These are phyloP conservation scores for Pholiota microspora DNA, from an alignment of 768 basidiomycete species.

Conservation along the genomic window DNA sequence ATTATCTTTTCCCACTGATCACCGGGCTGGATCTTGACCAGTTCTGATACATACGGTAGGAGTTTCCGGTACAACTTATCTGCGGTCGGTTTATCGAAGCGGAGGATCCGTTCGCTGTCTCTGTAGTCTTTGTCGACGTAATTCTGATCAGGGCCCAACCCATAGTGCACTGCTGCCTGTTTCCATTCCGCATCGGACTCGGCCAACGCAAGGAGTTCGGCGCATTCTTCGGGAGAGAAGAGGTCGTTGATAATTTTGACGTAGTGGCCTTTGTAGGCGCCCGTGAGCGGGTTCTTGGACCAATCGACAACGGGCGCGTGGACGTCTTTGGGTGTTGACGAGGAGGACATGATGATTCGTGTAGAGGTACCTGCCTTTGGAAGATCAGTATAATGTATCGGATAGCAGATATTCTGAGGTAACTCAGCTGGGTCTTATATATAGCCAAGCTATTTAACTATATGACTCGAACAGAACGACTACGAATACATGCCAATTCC, in stretches of 20 bases:
- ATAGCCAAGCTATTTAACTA: too few relatives aligned
- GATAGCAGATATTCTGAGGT: too few relatives aligned
- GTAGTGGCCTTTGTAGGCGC: conserved; percentile 34
- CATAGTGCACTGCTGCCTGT: conserved; percentile 34
- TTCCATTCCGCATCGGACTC: conserved; percentile 34
- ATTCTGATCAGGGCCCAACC: conserved; percentile 23
- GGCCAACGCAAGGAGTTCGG: conserved; percentile 33
- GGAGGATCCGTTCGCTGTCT: conserved; percentile 37
- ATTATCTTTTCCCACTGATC: conserved; percentile 33
- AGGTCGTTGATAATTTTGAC: conserved; percentile 41
- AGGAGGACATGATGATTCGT: too few relatives aligned
- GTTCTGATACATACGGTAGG: conserved; percentile 36
- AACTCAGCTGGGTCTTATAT: too few relatives aligned
- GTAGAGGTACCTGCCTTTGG: too few relatives aligned
- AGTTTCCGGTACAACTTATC: conserved; percentile 33
- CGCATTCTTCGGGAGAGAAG: conserved; percentile 41
- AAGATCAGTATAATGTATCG: too few relatives aligned
- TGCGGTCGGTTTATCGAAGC: conserved; percentile 32
- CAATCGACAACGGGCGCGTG: conserved; percentile 34
- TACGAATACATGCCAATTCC: too few relatives aligned
- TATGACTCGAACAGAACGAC: too few relatives aligned
- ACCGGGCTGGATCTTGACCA: conserved; percentile 29
- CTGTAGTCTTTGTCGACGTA: conserved; percentile 36
- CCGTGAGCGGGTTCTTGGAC: conserved; percentile 30
- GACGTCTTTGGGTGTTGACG: background rate